These are phyloP conservation scores for Phytophthora capsici DNA, from an alignment of 352 stramenopile genomes.

Conservation along the genomic window DNA sequence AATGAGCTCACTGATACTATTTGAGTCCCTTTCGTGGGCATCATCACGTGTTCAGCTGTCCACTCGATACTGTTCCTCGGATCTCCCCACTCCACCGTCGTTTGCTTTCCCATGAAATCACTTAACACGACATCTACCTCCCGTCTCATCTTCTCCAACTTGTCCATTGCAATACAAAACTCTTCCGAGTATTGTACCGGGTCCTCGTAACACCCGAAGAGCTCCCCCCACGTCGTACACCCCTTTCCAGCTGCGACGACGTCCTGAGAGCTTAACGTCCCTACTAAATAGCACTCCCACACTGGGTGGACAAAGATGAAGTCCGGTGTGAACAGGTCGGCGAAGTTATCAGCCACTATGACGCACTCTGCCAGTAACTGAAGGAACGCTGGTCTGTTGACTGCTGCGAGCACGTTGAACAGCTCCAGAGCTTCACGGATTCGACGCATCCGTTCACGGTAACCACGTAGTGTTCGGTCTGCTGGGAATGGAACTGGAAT, in stretches of 20 bases:
- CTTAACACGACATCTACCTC: not conserved
- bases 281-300: slow-evolving; percentile 28
- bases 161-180: slow-evolving; percentile 12
- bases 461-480: slow-evolving; percentile 1
- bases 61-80: slow-evolving; percentile 12
- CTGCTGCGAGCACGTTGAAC: slow-evolving; percentile 22
- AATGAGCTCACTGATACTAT: not conserved
- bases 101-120: slow-evolving; percentile 8
- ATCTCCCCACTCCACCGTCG: slow-evolving; percentile 5
- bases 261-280: slow-evolving; percentile 10
- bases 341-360: slow-evolving; percentile 21
- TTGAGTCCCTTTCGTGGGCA: slow-evolving; percentile 17
- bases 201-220: slow-evolving; percentile 10
- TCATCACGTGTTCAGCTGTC: slow-evolving; percentile 16
- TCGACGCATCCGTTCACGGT: slow-evolving; percentile 7
- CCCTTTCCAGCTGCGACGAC: not conserved
- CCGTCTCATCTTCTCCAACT: slow-evolving; percentile 12
- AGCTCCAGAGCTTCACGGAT: slow-evolving; percentile 28
- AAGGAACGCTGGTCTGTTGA: slow-evolving; percentile 16
- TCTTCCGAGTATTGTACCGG: slow-evolving; percentile 18
- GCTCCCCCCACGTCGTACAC: slow-evolving; percentile 5
- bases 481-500: slow-evolving; percentile 19
- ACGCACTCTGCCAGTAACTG: slow-evolving; percentile 13
- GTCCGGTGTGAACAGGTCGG: slow-evolving; percentile 17
- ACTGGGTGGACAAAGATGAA: slow-evolving; percentile 22